phyloP scores from a whole-genome alignment of 2,329 filamentous ascomycete species.

The Bipolaris victoriae region DNA sequence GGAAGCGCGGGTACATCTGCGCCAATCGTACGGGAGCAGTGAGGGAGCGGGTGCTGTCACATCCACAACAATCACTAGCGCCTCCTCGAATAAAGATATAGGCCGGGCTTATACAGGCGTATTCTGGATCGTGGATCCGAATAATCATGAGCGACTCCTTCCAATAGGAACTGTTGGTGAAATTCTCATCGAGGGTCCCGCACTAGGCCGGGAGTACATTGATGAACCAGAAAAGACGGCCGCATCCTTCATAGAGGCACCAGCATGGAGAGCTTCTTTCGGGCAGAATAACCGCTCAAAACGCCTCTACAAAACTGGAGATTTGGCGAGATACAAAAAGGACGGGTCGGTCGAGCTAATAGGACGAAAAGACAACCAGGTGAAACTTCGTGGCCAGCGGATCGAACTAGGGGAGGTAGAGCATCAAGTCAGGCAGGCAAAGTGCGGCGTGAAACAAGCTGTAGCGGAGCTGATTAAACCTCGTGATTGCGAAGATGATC shows the following conservation, averaged over 20 bases:
- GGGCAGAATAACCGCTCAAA: too few species aligned
- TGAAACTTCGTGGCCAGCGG: slow-evolving; percentile 25
- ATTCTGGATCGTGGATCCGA: slow-evolving; percentile 33
- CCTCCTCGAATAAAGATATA: slow-evolving; percentile 4
- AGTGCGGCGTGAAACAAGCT: background rate
- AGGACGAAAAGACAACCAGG: slow-evolving; percentile 23
- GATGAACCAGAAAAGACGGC: slow-evolving; percentile 14
- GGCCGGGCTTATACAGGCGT: slow-evolving; percentile 17
- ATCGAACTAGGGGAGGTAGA: slow-evolving; percentile 27
- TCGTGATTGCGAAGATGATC: background rate
- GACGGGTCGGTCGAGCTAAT: slow-evolving; percentile 16
- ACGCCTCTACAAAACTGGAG: slow-evolving; percentile 16
- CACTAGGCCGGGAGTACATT: slow-evolving; percentile 37
- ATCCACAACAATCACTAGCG: background rate
- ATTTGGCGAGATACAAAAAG: slow-evolving; percentile 8
- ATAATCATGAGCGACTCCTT: slow-evolving; percentile 23
- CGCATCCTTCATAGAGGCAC: background rate
- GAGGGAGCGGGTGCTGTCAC: too few species aligned
- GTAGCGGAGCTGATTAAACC: background rate
- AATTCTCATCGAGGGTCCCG: slow-evolving; percentile 63
- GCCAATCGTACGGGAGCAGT: too few species aligned
- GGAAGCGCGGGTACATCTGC: too few species aligned
- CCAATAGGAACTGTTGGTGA: slow-evolving; percentile 48
- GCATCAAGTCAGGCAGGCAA: background rate
- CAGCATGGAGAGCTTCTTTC: too few species aligned